Evolutionary conservation across 2,329 filamentous ascomycete species (phyloP).

Genomic region (Talaromyces sp.): DNA sequence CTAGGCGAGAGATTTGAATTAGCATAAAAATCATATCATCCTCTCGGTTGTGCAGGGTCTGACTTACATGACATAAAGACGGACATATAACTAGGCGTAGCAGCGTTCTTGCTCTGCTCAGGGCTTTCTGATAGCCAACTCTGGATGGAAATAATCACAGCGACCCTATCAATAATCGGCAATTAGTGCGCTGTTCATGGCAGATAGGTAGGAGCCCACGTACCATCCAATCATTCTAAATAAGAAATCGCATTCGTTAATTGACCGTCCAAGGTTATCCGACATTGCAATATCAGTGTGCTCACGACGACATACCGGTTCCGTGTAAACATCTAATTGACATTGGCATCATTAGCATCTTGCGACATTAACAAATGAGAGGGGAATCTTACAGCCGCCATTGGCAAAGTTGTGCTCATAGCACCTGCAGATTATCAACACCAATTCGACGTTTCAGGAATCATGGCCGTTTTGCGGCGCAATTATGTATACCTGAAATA

Average conservation of each 20-base stretch:
- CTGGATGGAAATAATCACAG: conserved; percentile 48
- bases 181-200: background rate
- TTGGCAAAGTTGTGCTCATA: conserved; percentile 77
- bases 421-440: conserved; percentile 44
- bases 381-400: conserved; percentile 67
- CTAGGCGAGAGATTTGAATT: conserved; percentile 34
- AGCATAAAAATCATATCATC: background rate
- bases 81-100: conserved; percentile 70
- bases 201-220: conserved; percentile 19
- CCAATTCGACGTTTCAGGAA: background rate
- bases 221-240: conserved; percentile 63
- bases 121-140: conserved; percentile 48
- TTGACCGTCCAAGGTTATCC: background rate
- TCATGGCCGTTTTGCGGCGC: background rate
- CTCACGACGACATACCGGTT: conserved; percentile 62
- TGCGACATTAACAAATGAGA: conserved; percentile 12
- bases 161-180: conserved; percentile 34
- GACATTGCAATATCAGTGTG: background rate
- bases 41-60: background rate
- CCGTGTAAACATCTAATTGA: conserved; percentile 74
- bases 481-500: conserved; percentile 63
- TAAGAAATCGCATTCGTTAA: background rate
- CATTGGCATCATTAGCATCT: conserved; percentile 21
- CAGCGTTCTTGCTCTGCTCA: conserved; percentile 56
- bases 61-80: conserved; percentile 74